These are phyloP conservation scores for Kurtzmaniella quercitrusa DNA, from an alignment of 1,139 yeast species.

Conservation along the genomic window DNA sequence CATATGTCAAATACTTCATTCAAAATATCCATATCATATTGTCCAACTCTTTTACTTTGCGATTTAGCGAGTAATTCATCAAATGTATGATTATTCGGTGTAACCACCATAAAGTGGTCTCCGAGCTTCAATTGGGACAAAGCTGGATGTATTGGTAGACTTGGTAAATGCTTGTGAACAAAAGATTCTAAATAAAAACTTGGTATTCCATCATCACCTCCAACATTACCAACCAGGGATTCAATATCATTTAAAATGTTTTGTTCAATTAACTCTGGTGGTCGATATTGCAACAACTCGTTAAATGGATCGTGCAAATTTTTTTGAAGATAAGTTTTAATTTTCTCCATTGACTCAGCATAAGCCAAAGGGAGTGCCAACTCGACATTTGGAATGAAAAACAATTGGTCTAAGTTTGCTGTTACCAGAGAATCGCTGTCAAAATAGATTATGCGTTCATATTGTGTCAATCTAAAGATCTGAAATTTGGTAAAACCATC, in stretches of 20 bases:
- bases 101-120: slow-evolving; percentile 6
- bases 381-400: slow-evolving; percentile 37
- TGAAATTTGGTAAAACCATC: slow-evolving; percentile 6
- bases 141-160: background rate
- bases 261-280: no score
- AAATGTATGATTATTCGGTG: slow-evolving; percentile 3
- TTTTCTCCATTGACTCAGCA: background rate
- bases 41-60: background rate
- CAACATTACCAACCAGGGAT: background rate
- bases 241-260: no score
- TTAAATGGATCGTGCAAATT: background rate
- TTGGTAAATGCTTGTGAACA: slow-evolving; percentile 3
- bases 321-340: background rate
- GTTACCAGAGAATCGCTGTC: slow-evolving; percentile 34
- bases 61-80: background rate
- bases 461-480: slow-evolving; percentile 15
- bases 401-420: slow-evolving; percentile 41
- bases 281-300: background rate
- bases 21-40: slow-evolving; percentile 6
- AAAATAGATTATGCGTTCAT: slow-evolving; percentile 39
- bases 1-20: no score
- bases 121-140: slow-evolving; percentile 2
- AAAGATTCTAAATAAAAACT: background rate
- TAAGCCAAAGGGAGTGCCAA: slow-evolving; percentile 31
- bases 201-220: background rate